These are phyloP conservation scores for Ustilago loliicola DNA, from an alignment of 1,284 basidiomycete species.

Conservation along the genomic window DNA sequence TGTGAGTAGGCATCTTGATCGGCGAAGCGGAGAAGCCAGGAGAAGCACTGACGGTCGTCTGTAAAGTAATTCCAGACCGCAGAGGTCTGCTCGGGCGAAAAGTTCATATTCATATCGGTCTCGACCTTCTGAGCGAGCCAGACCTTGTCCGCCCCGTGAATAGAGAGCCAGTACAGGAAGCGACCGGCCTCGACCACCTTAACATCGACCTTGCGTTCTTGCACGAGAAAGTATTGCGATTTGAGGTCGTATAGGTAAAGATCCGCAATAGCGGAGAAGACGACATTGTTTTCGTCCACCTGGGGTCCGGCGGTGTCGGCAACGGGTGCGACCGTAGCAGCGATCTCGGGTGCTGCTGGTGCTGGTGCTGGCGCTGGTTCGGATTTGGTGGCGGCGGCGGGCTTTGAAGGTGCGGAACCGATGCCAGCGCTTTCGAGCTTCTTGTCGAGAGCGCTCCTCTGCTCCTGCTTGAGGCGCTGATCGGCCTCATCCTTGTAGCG, in stretches of 20 bases:
- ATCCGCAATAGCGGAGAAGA: conserved; percentile 71
- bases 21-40: conserved; percentile 86
- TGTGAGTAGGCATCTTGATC: conserved; percentile 76
- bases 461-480: conserved; percentile 31
- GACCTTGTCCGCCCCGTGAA: conserved; percentile 72
- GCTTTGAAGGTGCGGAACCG: conserved; percentile 15
- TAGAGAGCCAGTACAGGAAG: conserved; percentile 76
- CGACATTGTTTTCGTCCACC: conserved; percentile 25
- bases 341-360: conserved; percentile 8
- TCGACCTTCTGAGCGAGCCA: conserved; percentile 81
- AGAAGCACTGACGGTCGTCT: conserved; percentile 76
- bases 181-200: conserved; percentile 77
- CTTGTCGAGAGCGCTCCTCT: conserved; percentile 32
- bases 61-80: conserved; percentile 84
- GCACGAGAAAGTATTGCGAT: conserved; percentile 79
- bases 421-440: conserved; percentile 40
- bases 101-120: conserved; percentile 69
- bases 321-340: conserved; percentile 34
- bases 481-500: conserved; percentile 65
- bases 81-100: conserved; percentile 72
- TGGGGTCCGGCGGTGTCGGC: conserved; percentile 40
- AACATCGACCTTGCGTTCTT: conserved; percentile 79
- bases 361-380: conserved; percentile 11
- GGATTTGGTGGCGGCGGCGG: conserved; percentile 8
- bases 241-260: conserved; percentile 81